These are phyloP conservation scores for Phytophthora hybrid DNA, from an alignment of 352 stramenopile genomes.

Conservation along the genomic window DNA sequence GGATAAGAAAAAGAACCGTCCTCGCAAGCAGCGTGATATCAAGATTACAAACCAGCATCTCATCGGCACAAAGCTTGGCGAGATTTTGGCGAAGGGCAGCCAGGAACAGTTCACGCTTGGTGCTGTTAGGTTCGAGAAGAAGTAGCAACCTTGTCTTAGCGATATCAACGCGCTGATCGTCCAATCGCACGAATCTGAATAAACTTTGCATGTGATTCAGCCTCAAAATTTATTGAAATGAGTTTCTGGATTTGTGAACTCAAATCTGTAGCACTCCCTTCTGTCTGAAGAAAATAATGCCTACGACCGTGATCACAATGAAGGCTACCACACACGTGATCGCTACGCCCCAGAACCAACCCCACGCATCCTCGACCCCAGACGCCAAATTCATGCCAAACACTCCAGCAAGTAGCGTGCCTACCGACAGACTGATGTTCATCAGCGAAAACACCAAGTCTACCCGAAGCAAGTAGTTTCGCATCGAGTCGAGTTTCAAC, in stretches of 20 bases:
- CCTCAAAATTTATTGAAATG: conserved; percentile 26
- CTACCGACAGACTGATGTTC: conserved; percentile 66
- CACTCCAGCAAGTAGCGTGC: conserved; percentile 69
- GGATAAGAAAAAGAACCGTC: conserved; percentile 83
- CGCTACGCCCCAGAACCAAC: conserved; percentile 74
- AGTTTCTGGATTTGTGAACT: conserved; percentile 2
- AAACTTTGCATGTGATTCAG: conserved; percentile 9
- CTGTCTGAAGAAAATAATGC: conserved; percentile 68
- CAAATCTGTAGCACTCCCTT: conserved; percentile 67
- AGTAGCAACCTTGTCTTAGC: conserved; percentile 36
- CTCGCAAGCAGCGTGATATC: conserved; percentile 87
- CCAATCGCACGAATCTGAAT: not conserved
- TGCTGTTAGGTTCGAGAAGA: conserved; percentile 84
- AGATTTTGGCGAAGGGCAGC: conserved; percentile 81
- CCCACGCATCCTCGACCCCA: conserved; percentile 43
- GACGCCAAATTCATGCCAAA: conserved; percentile 84
- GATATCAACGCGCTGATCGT: too few relatives aligned
- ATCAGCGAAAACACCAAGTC: conserved; percentile 81
- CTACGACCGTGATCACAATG: conserved; percentile 48
- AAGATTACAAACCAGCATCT: conserved; percentile 92
- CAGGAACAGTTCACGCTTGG: conserved; percentile 86
- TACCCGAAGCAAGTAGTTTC: conserved; percentile 80
- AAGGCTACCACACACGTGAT: conserved; percentile 53
- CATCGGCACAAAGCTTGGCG: conserved; percentile 85
- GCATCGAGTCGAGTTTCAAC: conserved; percentile 80